These are phyloP conservation scores for Aureobasidium sp. DNA, from an alignment of 2,329 filamentous ascomycete genomes.

Conservation along the genomic window DNA sequence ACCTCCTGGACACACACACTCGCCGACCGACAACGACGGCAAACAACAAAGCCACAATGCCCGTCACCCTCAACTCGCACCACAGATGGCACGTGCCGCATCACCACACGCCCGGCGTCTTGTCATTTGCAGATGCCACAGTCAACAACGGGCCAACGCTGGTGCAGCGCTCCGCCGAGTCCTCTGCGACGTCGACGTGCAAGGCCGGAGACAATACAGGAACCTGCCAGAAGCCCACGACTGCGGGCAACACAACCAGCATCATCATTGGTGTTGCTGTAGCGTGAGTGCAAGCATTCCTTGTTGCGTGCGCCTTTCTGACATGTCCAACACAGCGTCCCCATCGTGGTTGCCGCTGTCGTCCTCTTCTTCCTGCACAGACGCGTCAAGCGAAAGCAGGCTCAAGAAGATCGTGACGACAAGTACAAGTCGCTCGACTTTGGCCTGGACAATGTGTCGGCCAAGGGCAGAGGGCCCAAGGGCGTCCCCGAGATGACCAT, in stretches of 20 bases:
- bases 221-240: slow-evolving; percentile 23
- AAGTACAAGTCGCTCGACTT: slow-evolving; percentile 90
- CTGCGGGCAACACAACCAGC: slow-evolving; percentile 20
- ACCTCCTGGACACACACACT: slow-evolving; percentile 12
- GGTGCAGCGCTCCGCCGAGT: slow-evolving; percentile 10
- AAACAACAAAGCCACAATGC: slow-evolving; percentile 6
- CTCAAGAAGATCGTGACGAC: slow-evolving; percentile 71
- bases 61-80: not conserved
- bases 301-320: not conserved
- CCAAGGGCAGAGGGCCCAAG: slow-evolving; percentile 32
- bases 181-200: slow-evolving; percentile 19
- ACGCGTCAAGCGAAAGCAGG: slow-evolving; percentile 61
- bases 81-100: slow-evolving; percentile 12
- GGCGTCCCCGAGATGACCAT: slow-evolving; percentile 48
- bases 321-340: slow-evolving; percentile 51
- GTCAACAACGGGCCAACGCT: not conserved
- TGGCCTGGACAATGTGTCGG: slow-evolving; percentile 52
- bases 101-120: not conserved
- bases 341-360: slow-evolving; percentile 56
- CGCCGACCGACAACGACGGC: not conserved
- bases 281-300: slow-evolving; percentile 22
- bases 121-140: not conserved
- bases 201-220: slow-evolving; percentile 18
- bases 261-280: slow-evolving; percentile 27
- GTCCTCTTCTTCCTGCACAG: slow-evolving; percentile 72